These are phyloP conservation scores for Lumnitzera littorea DNA, from an alignment of 345 rosid species.

Conservation along the genomic window DNA sequence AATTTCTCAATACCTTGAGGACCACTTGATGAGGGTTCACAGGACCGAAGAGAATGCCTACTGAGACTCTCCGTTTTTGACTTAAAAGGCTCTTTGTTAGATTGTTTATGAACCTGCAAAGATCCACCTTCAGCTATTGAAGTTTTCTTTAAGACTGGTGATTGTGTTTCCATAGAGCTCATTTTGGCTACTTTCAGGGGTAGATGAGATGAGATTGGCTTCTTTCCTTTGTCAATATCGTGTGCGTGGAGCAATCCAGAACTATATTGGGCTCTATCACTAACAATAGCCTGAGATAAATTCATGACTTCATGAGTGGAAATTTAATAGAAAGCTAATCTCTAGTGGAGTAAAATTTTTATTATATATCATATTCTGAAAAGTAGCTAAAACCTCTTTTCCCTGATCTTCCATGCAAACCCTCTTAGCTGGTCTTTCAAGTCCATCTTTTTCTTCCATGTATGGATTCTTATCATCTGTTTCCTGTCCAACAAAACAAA, in stretches of 20 bases:
- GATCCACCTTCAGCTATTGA: constrained; percentile 2
- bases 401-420: constrained; percentile 11
- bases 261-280: not conserved
- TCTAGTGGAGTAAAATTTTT: constrained; percentile 3
- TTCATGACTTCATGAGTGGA: constrained; percentile 4
- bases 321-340: not conserved
- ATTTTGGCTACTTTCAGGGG: constrained; percentile 1
- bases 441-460: constrained; percentile 1
- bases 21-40: constrained; percentile 2
- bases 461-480: constrained; percentile 5
- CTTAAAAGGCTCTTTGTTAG: constrained; percentile 8
- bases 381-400: constrained; percentile 19
- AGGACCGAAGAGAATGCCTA: not conserved
- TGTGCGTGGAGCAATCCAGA: not conserved
- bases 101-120: constrained; percentile 1
- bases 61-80: not conserved
- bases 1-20: constrained; percentile 4
- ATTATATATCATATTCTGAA: constrained; percentile 1
- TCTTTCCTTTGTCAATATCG: constrained; percentile 4
- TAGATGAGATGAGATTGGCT: constrained; percentile 1
- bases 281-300: constrained; percentile 3
- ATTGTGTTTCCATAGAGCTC: constrained; percentile 8
- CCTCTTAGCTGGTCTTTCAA: constrained; percentile 24
- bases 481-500: constrained; percentile 11
- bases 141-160: not conserved